Conservation (phyloP, 129 eudicot species). For the Ambrosia trifida region DNA sequence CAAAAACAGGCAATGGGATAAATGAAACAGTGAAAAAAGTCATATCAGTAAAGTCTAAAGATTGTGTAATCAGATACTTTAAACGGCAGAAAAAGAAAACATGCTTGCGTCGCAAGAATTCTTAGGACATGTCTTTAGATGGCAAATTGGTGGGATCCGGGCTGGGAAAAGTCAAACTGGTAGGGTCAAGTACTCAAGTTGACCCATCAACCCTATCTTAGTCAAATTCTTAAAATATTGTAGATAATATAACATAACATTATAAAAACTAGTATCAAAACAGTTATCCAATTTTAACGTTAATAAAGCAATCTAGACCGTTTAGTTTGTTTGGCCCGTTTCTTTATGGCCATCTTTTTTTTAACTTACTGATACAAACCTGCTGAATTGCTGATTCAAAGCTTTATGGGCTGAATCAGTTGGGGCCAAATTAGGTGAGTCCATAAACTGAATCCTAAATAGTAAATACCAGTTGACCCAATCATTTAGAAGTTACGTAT, state of each 20-base stretch:
- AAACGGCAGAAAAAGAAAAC: neutral
- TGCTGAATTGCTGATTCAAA: no score
- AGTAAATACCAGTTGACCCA: no score
- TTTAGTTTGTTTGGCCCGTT: neutral
- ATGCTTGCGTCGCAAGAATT: neutral
- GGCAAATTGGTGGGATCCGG: neutral
- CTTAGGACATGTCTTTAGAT: neutral
- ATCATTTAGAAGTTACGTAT: no score
- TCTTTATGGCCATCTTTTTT: no score
- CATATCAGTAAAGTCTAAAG: slow-evolving; percentile 1
- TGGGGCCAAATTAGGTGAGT: no score
- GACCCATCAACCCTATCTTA: neutral
- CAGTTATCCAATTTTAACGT: neutral
- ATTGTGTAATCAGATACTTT: neutral
- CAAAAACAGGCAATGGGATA: neutral
- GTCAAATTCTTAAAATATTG: neutral
- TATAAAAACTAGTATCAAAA: neutral
- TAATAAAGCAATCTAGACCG: neutral
- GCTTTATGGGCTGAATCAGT: no score
- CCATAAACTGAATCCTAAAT: no score
- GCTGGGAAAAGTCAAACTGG: neutral
- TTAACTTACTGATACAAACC: neutral
- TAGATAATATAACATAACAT: neutral
- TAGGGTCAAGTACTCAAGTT: neutral
- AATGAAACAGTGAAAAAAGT: neutral